Percentiles rank a stretch among this genome's conserved stretches.
Conservation (phyloP, 371 early-diverging fungal genomes). For the Syncephalis fuscata region DNA sequence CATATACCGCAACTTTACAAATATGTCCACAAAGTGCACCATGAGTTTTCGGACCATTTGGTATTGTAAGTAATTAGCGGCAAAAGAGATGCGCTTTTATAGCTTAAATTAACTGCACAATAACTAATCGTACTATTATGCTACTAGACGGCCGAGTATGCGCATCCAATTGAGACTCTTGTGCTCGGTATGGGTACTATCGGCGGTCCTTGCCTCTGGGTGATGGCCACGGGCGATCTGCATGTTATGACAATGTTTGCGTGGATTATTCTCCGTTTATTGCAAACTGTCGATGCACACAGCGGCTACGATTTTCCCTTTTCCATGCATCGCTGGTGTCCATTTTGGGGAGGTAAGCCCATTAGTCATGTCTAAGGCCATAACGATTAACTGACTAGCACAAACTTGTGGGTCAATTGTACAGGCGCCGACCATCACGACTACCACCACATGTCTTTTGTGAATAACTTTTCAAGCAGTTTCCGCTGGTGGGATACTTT, state of each 20-base stretch:
- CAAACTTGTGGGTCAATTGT: constrained; percentile 22
- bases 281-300: constrained; percentile 82
- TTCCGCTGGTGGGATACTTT: constrained; percentile 75
- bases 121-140: neutral
- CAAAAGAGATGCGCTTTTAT: neutral
- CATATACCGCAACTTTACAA: constrained; percentile 82
- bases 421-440: constrained; percentile 75
- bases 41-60: constrained; percentile 85
- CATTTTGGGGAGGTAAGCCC: constrained; percentile 52
- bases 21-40: constrained; percentile 82
- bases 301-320: constrained; percentile 92
- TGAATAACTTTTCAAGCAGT: constrained; percentile 60
- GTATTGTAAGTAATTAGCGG: constrained; percentile 19
- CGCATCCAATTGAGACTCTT: constrained; percentile 63
- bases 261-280: constrained; percentile 63
- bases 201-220: constrained; percentile 53
- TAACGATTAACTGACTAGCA: neutral
- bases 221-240: constrained; percentile 28
- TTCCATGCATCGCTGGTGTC: constrained; percentile 56
- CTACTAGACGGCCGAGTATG: constrained; percentile 53
- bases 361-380: neutral
- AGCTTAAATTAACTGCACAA: neutral
- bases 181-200: constrained; percentile 62
- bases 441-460: constrained; percentile 66
- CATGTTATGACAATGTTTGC: constrained; percentile 61